These are phyloP conservation scores for Amylostereum chailletii DNA, from an alignment of 1,284 basidiomycete species.

Conservation along the genomic window DNA sequence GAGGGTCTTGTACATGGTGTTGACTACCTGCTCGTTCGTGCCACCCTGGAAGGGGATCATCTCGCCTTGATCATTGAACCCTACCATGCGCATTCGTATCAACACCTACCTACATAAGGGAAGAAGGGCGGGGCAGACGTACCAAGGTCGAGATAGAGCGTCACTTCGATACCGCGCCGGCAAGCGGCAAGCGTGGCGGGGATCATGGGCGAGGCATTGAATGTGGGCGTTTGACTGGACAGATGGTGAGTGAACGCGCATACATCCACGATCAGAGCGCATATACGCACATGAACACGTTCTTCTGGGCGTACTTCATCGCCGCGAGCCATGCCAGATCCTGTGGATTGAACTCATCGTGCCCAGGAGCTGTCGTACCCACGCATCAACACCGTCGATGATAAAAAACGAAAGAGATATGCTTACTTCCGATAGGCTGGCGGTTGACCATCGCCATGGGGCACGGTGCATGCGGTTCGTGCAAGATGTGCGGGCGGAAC, in stretches of 20 bases:
- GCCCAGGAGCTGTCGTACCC: conserved; percentile 28
- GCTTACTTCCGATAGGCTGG: conserved; percentile 7
- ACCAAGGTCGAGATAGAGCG: conserved; percentile 57
- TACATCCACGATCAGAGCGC: neutral
- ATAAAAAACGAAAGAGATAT: neutral
- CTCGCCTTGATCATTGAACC: conserved; percentile 66
- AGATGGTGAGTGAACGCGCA: neutral
- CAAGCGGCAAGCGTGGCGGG: conserved; percentile 60
- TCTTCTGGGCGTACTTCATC: conserved; percentile 56
- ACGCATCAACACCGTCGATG: neutral
- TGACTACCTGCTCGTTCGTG: conserved; percentile 71
- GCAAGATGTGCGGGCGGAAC: conserved; percentile 47
- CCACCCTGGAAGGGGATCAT: conserved; percentile 71
- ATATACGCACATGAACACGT: conserved; percentile 55
- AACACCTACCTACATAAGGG: neutral
- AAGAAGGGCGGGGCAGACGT: conserved; percentile 2
- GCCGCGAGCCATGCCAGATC: conserved; percentile 73
- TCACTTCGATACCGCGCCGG: conserved; percentile 58
- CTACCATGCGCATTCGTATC: conserved; percentile 11
- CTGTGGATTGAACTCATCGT: conserved; percentile 47
- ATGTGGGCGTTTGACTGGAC: conserved; percentile 61
- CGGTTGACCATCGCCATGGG: conserved; percentile 73
- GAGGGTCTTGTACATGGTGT: conserved; percentile 53
- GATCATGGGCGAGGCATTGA: conserved; percentile 66
- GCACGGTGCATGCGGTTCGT: conserved; percentile 50